Base-by-base conservation (phyloP, 305 asterid species). In the Ajuga reptans region DNA sequence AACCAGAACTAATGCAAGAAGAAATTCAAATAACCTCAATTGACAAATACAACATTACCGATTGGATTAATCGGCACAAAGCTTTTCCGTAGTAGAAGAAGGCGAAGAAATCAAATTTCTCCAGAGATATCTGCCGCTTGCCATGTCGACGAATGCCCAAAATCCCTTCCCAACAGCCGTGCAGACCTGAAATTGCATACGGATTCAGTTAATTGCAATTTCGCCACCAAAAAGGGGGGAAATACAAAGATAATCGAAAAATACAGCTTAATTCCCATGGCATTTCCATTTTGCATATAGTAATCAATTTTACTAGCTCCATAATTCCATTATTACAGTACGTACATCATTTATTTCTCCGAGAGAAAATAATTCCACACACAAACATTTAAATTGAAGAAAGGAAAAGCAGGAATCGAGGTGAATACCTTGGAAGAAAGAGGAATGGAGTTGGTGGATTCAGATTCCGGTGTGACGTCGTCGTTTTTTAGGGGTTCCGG, bases 51-150 rank as follows among this genome's bases (percentile, higher is more conserved):
- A 42, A 42, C 72, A 66, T 69, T 74, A 73, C 72, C 58, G 12
- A 70, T 55, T 16, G 37, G 55, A 16, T 71, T 66, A 80, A 60
- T 80, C 77, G 3, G 76, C 72, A n/a, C 46, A 21, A 69, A 69
- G 62, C 81, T 79, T 80, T 14, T 9, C 64, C 61, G 56, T 15
- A 0, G 79, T 31, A 12, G 75, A 73, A 33, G 74, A 39, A 10
- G 74, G 47, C 11, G 82, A 63, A 36, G 73, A 72, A 65, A 62
- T 74, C 68, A 83, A 33, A 69, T 81, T 81, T 74, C 84, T 81
- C 88, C 85, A 83, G 42, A 83, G 77, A 56, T 83, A 83, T 52
- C 50, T 76, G 17, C 88, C 88, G 80, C 84, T 83, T 10, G 88
- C 85, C 85, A 83, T 83, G 70, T 83, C 88, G 59, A 83, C 80